A percentile compares a stretch with the other conserved stretches of the same genome.
Evolutionary conservation across 768 basidiomycete species (phyloP).

Genomic region (Lactarius evosmus): DNA sequence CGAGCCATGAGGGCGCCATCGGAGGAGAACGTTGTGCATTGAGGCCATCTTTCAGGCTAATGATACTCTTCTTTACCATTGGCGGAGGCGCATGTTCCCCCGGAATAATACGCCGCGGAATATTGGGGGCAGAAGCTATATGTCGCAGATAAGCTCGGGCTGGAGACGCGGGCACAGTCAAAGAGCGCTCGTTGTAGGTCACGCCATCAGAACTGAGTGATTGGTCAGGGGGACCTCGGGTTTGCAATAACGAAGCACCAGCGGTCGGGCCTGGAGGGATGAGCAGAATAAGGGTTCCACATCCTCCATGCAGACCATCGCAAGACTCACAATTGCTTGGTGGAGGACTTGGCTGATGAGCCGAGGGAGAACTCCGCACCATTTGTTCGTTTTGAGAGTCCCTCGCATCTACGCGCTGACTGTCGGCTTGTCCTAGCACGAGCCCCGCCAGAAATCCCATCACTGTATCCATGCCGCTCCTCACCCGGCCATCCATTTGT

Average conservation of each 20-base stretch:
- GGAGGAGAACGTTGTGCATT: constrained; percentile 43
- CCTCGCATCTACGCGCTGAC: constrained; percentile 29
- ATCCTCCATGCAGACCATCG: background rate
- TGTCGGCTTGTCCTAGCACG: constrained; percentile 41
- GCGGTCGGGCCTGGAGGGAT: background rate
- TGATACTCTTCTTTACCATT: constrained; percentile 22
- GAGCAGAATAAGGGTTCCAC: background rate
- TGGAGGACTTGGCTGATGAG: background rate
- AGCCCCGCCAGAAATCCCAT: constrained; percentile 65
- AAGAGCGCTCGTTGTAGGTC: constrained; percentile 28
- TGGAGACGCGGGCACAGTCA: constrained; percentile 37
- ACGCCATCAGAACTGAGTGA: constrained; percentile 18
- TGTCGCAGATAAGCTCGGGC: constrained; percentile 71
- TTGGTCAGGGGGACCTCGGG: constrained; percentile 6
- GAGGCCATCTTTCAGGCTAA: constrained; percentile 37
- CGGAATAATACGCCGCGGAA: constrained; percentile 31
- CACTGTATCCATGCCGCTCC: constrained; percentile 49
- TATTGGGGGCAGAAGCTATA: constrained; percentile 60
- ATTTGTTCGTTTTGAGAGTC: constrained; percentile 22
- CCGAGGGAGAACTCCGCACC: background rate
- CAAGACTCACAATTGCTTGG: constrained; percentile 7
- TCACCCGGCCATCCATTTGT: constrained; percentile 36
- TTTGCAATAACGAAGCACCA: constrained; percentile 14
- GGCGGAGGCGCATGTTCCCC: constrained; percentile 7
- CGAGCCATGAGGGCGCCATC: constrained; percentile 66